Percentiles rank a stretch among this genome's conserved stretches.
These are phyloP conservation scores for Herpetomonas tarakana DNA, from an alignment of 208 protist species.

Conservation along the genomic window DNA sequence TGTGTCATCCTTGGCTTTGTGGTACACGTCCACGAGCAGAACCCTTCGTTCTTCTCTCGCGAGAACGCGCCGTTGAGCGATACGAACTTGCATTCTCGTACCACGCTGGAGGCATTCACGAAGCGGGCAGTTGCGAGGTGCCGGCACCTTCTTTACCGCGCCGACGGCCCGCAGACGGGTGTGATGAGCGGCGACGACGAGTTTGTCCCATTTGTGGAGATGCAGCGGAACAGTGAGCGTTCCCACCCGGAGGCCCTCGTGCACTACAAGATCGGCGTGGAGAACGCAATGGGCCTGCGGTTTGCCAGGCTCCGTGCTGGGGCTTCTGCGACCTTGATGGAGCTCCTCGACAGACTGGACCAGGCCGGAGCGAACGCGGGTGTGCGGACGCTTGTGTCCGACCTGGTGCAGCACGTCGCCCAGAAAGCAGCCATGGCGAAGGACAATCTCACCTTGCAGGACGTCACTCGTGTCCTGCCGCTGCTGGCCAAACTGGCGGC, in stretches of 20 bases:
- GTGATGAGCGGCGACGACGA: constrained; percentile 70
- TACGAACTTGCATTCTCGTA: background rate
- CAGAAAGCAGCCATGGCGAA: constrained; percentile 48
- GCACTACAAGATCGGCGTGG: constrained; percentile 67
- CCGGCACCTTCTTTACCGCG: constrained; percentile 52
- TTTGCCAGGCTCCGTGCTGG: constrained; percentile 36
- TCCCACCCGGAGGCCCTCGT: constrained; percentile 52
- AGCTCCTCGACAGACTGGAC: constrained; percentile 59
- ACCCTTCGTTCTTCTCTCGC: constrained; percentile 37
- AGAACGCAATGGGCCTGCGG: constrained; percentile 70
- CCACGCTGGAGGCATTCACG: constrained; percentile 29
- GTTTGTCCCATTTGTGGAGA: constrained; percentile 62
- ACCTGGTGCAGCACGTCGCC: constrained; percentile 72
- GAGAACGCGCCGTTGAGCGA: background rate
- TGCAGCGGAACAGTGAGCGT: constrained; percentile 60
- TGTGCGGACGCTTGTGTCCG: constrained; percentile 28
- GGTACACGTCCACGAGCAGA: constrained; percentile 47
- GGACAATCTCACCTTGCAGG: constrained; percentile 32
- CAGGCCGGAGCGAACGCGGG: constrained; percentile 4
- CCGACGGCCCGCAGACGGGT: constrained; percentile 32
- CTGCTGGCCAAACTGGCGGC: constrained; percentile 33
- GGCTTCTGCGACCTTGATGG: constrained; percentile 37
- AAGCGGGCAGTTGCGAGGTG: constrained; percentile 50
- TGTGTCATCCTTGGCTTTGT: constrained; percentile 55
- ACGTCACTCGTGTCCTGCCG: constrained; percentile 62